Evolutionary conservation across 768 basidiomycete species (phyloP).

Genomic region (Tricholoma matsutake): DNA sequence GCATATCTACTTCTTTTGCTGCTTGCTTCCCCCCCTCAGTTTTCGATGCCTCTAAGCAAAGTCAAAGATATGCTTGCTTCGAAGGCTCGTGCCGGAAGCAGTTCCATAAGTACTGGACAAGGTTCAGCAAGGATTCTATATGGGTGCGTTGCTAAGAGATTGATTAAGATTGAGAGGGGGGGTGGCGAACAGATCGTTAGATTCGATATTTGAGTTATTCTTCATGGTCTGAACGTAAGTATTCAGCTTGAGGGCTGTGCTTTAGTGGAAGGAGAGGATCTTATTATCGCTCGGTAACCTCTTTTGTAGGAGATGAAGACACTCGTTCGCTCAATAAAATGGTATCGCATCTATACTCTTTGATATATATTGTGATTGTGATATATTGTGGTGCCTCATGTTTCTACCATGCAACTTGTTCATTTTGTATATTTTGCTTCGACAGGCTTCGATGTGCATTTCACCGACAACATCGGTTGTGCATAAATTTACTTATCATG

Average conservation of each 20-base stretch:
- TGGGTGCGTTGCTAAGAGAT: slow-evolving; percentile 76
- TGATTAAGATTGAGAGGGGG: slow-evolving; percentile 74
- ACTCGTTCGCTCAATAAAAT: no score
- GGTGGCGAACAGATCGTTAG: slow-evolving; percentile 72
- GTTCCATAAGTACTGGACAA: slow-evolving; percentile 31
- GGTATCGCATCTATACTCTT: no score
- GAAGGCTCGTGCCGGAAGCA: slow-evolving; percentile 37
- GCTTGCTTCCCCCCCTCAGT: slow-evolving; percentile 48
- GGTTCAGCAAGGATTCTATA: slow-evolving; percentile 65
- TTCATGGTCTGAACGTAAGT: not conserved
- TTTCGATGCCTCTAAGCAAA: slow-evolving; percentile 57
- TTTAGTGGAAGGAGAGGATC: no score
- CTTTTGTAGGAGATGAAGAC: no score
- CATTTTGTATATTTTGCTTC: no score
- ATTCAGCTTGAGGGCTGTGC: not conserved
- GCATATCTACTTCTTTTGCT: slow-evolving; percentile 64
- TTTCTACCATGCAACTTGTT: no score
- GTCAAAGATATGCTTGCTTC: slow-evolving; percentile 55
- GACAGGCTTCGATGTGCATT: not conserved
- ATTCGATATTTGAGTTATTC: slow-evolving; percentile 50
- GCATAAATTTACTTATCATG: no score
- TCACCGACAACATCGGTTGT: not conserved
- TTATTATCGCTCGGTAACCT: no score
- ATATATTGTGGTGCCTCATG: no score
- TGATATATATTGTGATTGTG: no score